Evolutionary conservation across 2,329 filamentous ascomycete species (phyloP), one percentile per base, ranked within the genome.

Genomic region (Sporothrix luriei): DNA sequence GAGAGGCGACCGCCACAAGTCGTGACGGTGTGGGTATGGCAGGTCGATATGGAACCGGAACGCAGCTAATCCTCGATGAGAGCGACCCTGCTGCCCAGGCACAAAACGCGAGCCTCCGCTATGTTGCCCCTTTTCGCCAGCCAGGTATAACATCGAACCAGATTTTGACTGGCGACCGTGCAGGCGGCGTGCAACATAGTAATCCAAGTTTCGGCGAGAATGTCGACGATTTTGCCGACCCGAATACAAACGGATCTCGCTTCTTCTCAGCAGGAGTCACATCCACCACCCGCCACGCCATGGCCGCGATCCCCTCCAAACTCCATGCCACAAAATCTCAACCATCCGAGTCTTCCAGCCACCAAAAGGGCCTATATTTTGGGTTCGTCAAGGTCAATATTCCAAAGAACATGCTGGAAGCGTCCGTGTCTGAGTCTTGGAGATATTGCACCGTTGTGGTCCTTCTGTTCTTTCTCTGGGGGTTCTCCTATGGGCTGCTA

Each of bases 401-500:
- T 72, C 88, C 88, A 2, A 92, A 91, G 78, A 91, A 88, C 75
- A 88, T 93, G 82, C 85, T 92, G 9, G 82, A 87, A 26, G 86
- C 88, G 69, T 87, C 85, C 1, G 83, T 83, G 1, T 77, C 79
- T 13, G 90, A 93, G 72, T 91, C 90, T 0, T 80, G 91, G 73
- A 90, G 88, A 73, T 92, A 92, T 73, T 89, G 91, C 75, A 84
- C 86, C 19, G 83, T 92, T 72, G 92, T 96, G 26, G 92, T 91
- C 0, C 85, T 94, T 7, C 82, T 97, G 0, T 97, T 97, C 79
- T 88, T 97, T 73, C 82, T 97, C 2, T 75, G 93, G 93, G 94
- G 94, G 0, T 90, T 97, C 70, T 93, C 93, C 0, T 97, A 97
- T 74, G 94, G 94, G 0, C 84, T 97, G 1, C 82, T 97, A 3